phyloP scores from a whole-genome alignment of 345 rosid genomes.

The Ceriops zippeliana region DNA sequence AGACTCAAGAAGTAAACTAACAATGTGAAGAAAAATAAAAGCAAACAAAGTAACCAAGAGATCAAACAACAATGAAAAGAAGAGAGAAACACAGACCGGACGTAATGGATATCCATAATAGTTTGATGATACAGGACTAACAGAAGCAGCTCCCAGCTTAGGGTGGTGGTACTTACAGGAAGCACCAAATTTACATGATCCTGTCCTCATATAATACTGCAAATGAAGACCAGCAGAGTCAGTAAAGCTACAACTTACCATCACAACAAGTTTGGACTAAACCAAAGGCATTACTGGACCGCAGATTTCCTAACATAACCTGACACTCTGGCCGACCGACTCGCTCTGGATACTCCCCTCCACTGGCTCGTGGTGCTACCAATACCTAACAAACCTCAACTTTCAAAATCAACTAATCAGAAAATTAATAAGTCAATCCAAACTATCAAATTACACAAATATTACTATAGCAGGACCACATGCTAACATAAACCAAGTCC shows the following conservation, averaged over 20 bases:
- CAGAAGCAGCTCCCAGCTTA: slow-evolving; percentile 61
- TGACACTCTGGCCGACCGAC: slow-evolving; percentile 74
- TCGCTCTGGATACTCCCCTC: slow-evolving; percentile 71
- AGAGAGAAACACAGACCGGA: slow-evolving; percentile 52
- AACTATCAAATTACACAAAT: slow-evolving; percentile 10
- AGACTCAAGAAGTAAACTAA: background rate
- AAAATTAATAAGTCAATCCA: no score
- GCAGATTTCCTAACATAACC: slow-evolving; percentile 39
- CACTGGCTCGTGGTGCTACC: slow-evolving; percentile 51
- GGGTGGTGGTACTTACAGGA: slow-evolving; percentile 97
- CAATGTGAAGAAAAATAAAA: background rate
- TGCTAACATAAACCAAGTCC: slow-evolving; percentile 1
- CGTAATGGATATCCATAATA: slow-evolving; percentile 78
- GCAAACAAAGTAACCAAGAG: background rate
- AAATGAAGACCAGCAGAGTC: slow-evolving; percentile 15
- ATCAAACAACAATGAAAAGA: background rate
- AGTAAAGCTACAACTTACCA: background rate
- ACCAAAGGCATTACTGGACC: slow-evolving; percentile 1
- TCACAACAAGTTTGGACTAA: background rate
- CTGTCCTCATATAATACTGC: slow-evolving; percentile 87
- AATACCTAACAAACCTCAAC: slow-evolving; percentile 52
- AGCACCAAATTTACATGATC: slow-evolving; percentile 86
- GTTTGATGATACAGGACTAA: slow-evolving; percentile 48
- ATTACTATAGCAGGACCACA: slow-evolving; percentile 8
- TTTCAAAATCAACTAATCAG: slow-evolving; percentile 19